Evolutionary conservation across 106 monocot genomes (phyloP).

Genomic region (Agapanthus africanus): DNA sequence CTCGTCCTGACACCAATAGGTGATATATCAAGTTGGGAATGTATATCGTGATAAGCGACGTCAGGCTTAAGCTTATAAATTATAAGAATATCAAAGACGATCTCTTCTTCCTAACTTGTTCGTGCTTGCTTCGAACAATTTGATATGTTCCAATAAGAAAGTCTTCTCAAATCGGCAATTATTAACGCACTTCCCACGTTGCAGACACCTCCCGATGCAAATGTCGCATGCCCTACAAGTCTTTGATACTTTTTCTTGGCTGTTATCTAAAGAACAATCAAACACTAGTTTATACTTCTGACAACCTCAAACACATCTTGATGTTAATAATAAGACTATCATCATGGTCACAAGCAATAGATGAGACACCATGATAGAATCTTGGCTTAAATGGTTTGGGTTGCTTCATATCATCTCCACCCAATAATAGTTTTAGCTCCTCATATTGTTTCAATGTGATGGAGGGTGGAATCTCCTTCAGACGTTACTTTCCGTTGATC

Average conservation of each 20-base stretch:
- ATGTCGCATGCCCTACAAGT: conserved; percentile 40
- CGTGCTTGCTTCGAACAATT: conserved; percentile 19
- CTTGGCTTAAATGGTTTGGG: conserved; percentile 8
- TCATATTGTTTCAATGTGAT: conserved; percentile 34
- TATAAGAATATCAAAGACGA: not conserved
- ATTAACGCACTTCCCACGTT: conserved; percentile 54
- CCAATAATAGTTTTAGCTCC: conserved; percentile 24
- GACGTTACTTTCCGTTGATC: no score
- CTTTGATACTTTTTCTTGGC: conserved; percentile 9
- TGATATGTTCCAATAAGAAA: conserved; percentile 34
- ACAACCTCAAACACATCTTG: conserved; percentile 46
- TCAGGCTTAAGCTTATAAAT: not conserved
- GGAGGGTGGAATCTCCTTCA: no score
- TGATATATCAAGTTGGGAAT: not conserved
- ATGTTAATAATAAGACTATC: conserved; percentile 41
- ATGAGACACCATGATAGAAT: conserved; percentile 31
- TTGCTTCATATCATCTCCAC: conserved; percentile 10
- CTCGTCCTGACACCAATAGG: no score
- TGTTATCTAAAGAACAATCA: conserved; percentile 44
- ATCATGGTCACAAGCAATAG: conserved; percentile 17
- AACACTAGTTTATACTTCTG: conserved; percentile 39
- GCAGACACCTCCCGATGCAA: conserved; percentile 50
- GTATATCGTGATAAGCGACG: not conserved
- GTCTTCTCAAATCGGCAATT: conserved; percentile 39
- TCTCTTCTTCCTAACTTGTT: conserved; percentile 6